Evolutionary conservation across 1,284 basidiomycete genomes (phyloP), one percentile per base, ranked within the genome.

Genomic region (Tranzscheliella williamsii): DNA sequence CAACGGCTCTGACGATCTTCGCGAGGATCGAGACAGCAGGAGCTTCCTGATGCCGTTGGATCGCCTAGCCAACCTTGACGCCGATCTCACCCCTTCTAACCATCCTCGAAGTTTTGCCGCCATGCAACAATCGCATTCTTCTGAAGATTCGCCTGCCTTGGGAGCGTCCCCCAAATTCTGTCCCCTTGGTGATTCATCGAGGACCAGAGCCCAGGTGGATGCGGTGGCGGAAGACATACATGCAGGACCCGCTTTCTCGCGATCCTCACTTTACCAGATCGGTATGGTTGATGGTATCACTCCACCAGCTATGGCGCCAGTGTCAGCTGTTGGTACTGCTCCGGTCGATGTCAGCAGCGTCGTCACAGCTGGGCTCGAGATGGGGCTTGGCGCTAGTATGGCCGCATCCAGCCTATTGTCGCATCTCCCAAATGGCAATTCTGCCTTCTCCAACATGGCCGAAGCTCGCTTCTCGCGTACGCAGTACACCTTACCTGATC

Each of bases 321-420:
- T 44, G 40, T 41, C 57, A 33, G 52, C 46, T 26, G 38, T 48
- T 18, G 48, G 47, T 39, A 53, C 52, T 1, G 47, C 44, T 13
- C 51, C 52, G 16, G 35, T 44, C 30, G 42, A 56, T 36, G 46
- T 56, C 32, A 60, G 55, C 55, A 69, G 62, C 46, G 64, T 67
- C 17, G 69, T 71, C 24, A 41, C 55, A 24, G 42, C 62, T 24
- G 69, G 69, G 16, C 58, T 71, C 36, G 63, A 66, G 39, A 67
- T 71, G 67, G 69, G 69, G 12, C 53, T 71, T 7, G 68, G 67
- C 18, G 63, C 58, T 13, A 51, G 46, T 35, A 58, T 71, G 15
- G 57, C 65, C 23, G 37, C 67, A 11, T 56, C 65, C 6, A 63
- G 66, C n/a, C 50, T 69, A 23, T 38, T 51, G 47, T 32, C 51